Conservation (phyloP, 1,284 basidiomycete species). For the Leccinum variabile region DNA sequence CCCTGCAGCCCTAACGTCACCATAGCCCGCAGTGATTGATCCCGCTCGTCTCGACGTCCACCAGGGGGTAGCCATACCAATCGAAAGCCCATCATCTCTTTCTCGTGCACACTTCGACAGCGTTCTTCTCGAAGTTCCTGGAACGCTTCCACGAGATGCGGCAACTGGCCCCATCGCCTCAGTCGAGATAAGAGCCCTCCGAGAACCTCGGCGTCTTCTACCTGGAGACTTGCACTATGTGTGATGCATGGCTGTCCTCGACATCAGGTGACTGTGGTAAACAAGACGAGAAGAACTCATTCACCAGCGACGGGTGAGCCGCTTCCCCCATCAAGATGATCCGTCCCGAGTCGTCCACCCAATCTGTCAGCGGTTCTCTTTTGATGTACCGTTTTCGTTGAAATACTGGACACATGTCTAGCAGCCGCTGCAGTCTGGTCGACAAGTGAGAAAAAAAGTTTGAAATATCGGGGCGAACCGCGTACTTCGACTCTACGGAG, state of each 20-base stretch:
- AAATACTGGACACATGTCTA: constrained; percentile 20
- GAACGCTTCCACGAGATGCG: constrained; percentile 39
- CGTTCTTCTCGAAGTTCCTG: constrained; percentile 40
- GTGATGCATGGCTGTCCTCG: constrained; percentile 31
- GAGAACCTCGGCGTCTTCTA: constrained; percentile 43
- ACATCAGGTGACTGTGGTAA: constrained; percentile 3
- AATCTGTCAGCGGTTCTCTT: constrained; percentile 22
- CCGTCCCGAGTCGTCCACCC: constrained; percentile 35
- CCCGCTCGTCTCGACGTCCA: constrained; percentile 11
- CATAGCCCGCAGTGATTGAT: constrained; percentile 19
- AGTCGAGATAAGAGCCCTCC: constrained; percentile 45
- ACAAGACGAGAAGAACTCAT: neutral
- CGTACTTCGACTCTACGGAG: constrained; percentile 18
- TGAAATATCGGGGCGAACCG: neutral
- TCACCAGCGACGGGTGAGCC: constrained; percentile 40
- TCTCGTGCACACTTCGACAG: constrained; percentile 20
- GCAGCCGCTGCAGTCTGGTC: constrained; percentile 13
- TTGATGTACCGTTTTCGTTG: constrained; percentile 13
- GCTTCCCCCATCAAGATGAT: constrained; percentile 45
- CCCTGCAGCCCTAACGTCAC: constrained; percentile 14
- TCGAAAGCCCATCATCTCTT: constrained; percentile 12
- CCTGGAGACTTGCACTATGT: constrained; percentile 30
- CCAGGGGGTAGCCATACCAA: constrained; percentile 21
- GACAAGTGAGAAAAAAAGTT: neutral
- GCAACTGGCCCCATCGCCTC: constrained; percentile 36